A percentile compares a stretch with the other conserved stretches of the same genome.
phyloP scores from a whole-genome alignment of 78 protist genomes.

The Salpingoeca rosetta region DNA sequence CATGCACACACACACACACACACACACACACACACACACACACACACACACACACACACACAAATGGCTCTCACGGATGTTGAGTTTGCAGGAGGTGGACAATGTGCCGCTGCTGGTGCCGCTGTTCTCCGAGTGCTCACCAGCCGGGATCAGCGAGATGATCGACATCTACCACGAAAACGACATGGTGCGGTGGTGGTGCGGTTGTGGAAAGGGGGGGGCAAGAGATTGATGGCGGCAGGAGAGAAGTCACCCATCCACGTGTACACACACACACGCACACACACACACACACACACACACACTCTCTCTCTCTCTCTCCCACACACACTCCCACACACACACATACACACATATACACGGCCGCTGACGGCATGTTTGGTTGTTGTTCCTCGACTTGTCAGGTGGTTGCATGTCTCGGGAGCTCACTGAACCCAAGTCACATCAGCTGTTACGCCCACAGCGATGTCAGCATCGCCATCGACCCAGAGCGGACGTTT shows the following conservation, averaged over 20 bases:
- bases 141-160: conserved; percentile 9
- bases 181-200: conserved; percentile 15
- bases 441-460: neutral
- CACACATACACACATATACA: neutral
- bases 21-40: too few relatives aligned
- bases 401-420: neutral
- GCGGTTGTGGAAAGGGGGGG: neutral
- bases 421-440: neutral
- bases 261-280: neutral
- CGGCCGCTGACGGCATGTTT: neutral
- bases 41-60: too few relatives aligned
- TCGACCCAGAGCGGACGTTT: neutral
- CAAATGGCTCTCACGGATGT: too few relatives aligned
- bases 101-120: conserved; percentile 44
- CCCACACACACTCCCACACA: neutral
- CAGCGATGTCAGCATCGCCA: neutral
- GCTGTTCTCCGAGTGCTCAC: conserved; percentile 23
- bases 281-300: neutral
- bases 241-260: neutral
- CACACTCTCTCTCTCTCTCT: neutral
- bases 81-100: conserved; percentile 34
- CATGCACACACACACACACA: too few relatives aligned
- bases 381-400: neutral
- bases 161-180: conserved; percentile 33
- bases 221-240: neutral